These are phyloP conservation scores for Xylaria nigripes DNA, from an alignment of 495 filamentous ascomycete genomes.

Conservation along the genomic window DNA sequence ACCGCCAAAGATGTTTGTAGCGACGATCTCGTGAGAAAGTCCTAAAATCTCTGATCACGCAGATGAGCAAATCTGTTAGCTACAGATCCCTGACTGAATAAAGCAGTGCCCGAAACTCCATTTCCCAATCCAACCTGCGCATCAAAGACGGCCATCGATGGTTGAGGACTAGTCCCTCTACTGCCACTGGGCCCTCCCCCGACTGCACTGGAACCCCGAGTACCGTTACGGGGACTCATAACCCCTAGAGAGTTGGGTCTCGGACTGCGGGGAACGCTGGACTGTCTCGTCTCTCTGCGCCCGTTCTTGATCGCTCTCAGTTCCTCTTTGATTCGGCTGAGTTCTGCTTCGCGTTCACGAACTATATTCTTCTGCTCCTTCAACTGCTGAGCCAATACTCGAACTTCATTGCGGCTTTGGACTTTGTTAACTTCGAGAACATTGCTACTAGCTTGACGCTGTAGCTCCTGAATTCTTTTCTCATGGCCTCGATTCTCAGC, in stretches of 20 bases:
- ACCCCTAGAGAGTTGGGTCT: slow-evolving; percentile 27
- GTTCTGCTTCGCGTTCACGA: slow-evolving; percentile 52
- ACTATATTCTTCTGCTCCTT: slow-evolving; percentile 48
- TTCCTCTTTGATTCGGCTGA: slow-evolving; percentile 33
- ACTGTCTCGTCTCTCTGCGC: slow-evolving; percentile 43
- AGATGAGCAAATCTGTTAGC: slow-evolving; percentile 32
- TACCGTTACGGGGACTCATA: slow-evolving; percentile 35
- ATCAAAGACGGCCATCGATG: slow-evolving; percentile 19
- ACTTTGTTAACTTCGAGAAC: slow-evolving; percentile 43
- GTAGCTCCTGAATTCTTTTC: slow-evolving; percentile 39
- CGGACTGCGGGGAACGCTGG: slow-evolving; percentile 42
- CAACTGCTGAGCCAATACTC: slow-evolving; percentile 28
- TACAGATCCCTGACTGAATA: slow-evolving; percentile 14
- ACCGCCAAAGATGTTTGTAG: neutral
- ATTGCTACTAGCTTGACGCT: slow-evolving; percentile 45
- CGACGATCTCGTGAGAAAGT: too few species aligned
- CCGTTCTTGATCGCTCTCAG: slow-evolving; percentile 36
- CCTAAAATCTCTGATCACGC: slow-evolving; percentile 21
- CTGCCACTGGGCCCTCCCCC: slow-evolving; percentile 33
- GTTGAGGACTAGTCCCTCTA: slow-evolving; percentile 39
- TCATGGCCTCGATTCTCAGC: slow-evolving; percentile 45
- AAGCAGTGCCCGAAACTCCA: slow-evolving; percentile 18
- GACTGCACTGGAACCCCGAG: slow-evolving; percentile 8
- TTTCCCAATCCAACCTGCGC: slow-evolving; percentile 1
- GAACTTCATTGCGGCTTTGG: slow-evolving; percentile 34